These are phyloP conservation scores for Talaromyces sp. DNA, from an alignment of 2,329 filamentous ascomycete species.

Conservation along the genomic window DNA sequence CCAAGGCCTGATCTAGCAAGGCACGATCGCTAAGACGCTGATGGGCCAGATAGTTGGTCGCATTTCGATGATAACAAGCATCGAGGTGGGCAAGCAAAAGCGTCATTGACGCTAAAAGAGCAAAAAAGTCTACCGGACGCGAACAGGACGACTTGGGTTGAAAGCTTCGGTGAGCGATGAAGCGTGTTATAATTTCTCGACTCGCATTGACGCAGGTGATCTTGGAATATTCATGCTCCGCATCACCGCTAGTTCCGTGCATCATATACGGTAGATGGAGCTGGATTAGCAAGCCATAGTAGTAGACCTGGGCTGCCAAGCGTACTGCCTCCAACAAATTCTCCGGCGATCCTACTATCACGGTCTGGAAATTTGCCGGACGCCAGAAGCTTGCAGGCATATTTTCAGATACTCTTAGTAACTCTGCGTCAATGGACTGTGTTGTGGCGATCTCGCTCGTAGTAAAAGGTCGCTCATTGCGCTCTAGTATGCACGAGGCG, in stretches of 20 bases:
- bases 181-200: conserved; percentile 35
- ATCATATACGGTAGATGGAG: conserved; percentile 40
- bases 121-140: conserved; percentile 35
- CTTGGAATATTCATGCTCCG: conserved; percentile 27
- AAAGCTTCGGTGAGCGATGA: conserved; percentile 29
- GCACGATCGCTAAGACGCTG: conserved; percentile 36
- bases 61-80: conserved; percentile 17
- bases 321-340: conserved; percentile 27
- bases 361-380: conserved; percentile 19
- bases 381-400: conserved; percentile 37
- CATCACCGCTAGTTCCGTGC: conserved; percentile 12
- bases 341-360: conserved; percentile 13
- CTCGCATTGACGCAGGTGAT: conserved; percentile 34
- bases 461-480: conserved; percentile 24
- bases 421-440: conserved; percentile 27
- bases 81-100: conserved; percentile 36
- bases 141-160: conserved; percentile 26
- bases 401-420: conserved; percentile 25
- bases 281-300: conserved; percentile 36
- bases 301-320: conserved; percentile 31
- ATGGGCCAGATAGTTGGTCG: conserved; percentile 27
- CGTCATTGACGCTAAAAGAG: conserved; percentile 33
- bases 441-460: conserved; percentile 21
- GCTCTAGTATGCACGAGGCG: conserved; percentile 34
- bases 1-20: conserved; percentile 31